Base-by-base conservation (phyloP, 441 rosid species). In the Viola pubescens region DNA sequence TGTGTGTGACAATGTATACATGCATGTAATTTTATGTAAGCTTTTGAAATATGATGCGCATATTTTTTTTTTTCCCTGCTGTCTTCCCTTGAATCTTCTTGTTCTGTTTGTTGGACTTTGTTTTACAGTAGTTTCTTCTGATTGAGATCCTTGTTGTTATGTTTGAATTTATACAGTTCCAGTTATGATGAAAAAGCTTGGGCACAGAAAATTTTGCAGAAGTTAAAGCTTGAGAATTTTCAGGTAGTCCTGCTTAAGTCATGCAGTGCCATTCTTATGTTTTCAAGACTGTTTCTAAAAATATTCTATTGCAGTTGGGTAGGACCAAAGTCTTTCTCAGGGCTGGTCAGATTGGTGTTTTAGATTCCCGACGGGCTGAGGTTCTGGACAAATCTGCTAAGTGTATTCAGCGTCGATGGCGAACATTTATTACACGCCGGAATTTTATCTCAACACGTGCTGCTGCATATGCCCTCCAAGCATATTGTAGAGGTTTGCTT, bases 341-440 rank as follows among this genome's bases (percentile, higher is more conserved):
- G 75, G 94, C 97, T 73, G 97, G 99, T 67, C 97, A 94, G 79
- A 90, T 94, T 75, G 99, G 97, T 43, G 68, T 81, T 67, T 84
- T 94, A 64, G 97, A 94, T 70, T 73, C 84, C 4, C 85, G 76
- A 57, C 81, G 99, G 58, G 85, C 95, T 53, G 95, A 85, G 86
- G 91, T 87, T 74, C 83, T 94, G 62, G 94, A 94, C 61, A 71
- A 59, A 73, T 84, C 99, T 75, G 91, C 95, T 61, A 85, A 81
- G 76, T 52, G 74, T 58, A 84, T 94, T 69, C 99, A 94, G 70
- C 83, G 69, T 62, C 79, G 64, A 44, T 72, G 84, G 67, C 82
- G 72, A 63, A 80, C 97, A 48, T 91, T 67, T 82, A 74, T 80
- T 62, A 78, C 83, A 5, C 86, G 57, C 47, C 82, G 73, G 63